phyloP scores from a whole-genome alignment of 805 yeast species.

The Myxozyma neotropica region DNA sequence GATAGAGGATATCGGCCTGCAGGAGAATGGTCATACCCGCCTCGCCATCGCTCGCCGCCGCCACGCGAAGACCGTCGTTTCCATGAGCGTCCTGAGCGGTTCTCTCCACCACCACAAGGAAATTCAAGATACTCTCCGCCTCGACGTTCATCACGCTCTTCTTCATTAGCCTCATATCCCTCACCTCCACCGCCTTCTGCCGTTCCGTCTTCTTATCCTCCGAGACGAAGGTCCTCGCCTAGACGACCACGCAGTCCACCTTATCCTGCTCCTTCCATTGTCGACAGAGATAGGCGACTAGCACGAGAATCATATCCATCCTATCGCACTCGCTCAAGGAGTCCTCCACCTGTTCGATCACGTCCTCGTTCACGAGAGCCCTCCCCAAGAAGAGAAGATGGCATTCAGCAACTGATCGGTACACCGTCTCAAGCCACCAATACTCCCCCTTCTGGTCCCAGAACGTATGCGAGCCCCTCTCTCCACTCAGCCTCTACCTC shows the following conservation, averaged over 20 bases:
- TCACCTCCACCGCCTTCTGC: slow-evolving; percentile 11
- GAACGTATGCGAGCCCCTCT: slow-evolving; percentile 2
- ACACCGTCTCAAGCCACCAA: too few species aligned
- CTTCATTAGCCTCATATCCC: slow-evolving; percentile 15
- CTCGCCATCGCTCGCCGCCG: slow-evolving; percentile 2
- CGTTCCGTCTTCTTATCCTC: neutral
- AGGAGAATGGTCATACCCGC: neutral
- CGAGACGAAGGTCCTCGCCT: slow-evolving; percentile 18
- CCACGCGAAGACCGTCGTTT: slow-evolving; percentile 1
- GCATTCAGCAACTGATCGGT: neutral
- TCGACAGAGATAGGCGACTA: neutral
- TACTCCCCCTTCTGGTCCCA: slow-evolving; percentile 8
- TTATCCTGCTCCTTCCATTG: neutral
- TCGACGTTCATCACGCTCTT: slow-evolving; percentile 17
- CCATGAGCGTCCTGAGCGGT: neutral
- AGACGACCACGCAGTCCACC: slow-evolving; percentile 21
- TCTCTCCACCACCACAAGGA: slow-evolving; percentile 11
- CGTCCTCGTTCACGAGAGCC: slow-evolving; percentile 2
- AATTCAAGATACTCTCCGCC: slow-evolving; percentile 7
- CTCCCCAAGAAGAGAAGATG: slow-evolving; percentile 7
- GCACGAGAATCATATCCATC: slow-evolving; percentile 4
- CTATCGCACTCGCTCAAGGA: slow-evolving; percentile 5
- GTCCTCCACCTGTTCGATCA: slow-evolving; percentile 2
- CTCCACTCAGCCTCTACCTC: neutral
- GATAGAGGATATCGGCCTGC: slow-evolving; percentile 11